Base-by-base conservation (phyloP, 345 rosid genomes). In the Passiflora organensis region DNA sequence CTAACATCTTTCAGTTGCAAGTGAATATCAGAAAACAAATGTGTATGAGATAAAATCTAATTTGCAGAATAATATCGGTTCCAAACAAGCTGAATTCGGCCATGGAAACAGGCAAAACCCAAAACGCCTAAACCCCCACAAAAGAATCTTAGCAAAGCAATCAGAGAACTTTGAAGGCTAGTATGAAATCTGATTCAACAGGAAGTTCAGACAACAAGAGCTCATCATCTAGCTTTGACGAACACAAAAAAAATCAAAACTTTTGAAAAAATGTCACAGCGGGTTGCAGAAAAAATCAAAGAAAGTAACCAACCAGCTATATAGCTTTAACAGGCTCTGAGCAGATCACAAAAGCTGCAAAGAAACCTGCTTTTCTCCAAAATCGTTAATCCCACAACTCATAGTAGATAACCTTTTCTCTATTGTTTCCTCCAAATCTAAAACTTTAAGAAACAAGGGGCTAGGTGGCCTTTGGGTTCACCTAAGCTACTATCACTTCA, bases 101-200 rank as follows among this genome's bases (percentile, higher is more conserved):
- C n/a, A 44, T n/a, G 12, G 19, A 2, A 20, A 16, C 8, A 17
- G 10, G 9, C 17, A 44, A 43, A 43, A 43, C 16, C 1, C 17
- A 6, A 17, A 8, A 6, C 2, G 48, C 4, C 20, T 4, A 18
- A 10, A 8, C 0, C 21, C 4, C 18, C 16, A 14, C 0, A 42
- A 16, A 13, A 21, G 34, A 16, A 46, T 19, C 47, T 18, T 23
- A 61, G 61, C 44, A 53, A 62, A 53, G 66, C 51, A 51, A 75
- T 75, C 79, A 75, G 76, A 75, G 79, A 75, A 71, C 73, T 71
- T 75, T 67, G 74, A 71, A 75, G 80, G 57, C 62, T 52, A 50
- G 17, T 70, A 28, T 32, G 48, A 54, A 1, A 58, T 42, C 13
- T 32, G n/a, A 45, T 70, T 75, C 73, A 48, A 75, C 76, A 75